A percentile compares a stretch with the other conserved stretches of the same genome.
phyloP scores from a whole-genome alignment of 2,329 filamentous ascomycete genomes.

The Ophiostoma pallidulum region DNA sequence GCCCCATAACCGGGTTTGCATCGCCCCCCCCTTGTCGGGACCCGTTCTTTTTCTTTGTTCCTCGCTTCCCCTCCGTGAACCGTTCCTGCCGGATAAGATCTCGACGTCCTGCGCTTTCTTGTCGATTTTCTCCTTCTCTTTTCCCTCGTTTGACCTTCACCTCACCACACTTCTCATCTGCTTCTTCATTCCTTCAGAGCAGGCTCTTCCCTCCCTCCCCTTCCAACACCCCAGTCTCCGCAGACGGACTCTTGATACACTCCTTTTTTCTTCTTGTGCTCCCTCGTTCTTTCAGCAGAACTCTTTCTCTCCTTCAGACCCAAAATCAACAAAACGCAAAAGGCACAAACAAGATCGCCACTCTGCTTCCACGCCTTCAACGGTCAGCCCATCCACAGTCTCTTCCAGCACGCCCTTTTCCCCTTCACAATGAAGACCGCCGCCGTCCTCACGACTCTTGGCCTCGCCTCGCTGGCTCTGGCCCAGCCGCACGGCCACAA shows the following conservation, averaged over 20 bases:
- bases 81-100: conserved; percentile 2
- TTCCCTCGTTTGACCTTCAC: not conserved
- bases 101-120: not conserved
- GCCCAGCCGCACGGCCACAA: conserved; percentile 43
- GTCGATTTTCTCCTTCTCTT: not conserved
- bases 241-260: not conserved
- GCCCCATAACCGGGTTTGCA: conserved; percentile 1
- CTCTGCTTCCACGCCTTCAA: too few relatives aligned
- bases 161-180: conserved; percentile 3
- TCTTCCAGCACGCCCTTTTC: not conserved
- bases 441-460: conserved; percentile 25
- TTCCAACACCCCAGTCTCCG: not conserved
- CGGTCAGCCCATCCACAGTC: too few relatives aligned
- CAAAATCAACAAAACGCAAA: too few relatives aligned
- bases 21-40: conserved; percentile 3
- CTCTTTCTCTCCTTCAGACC: not conserved
- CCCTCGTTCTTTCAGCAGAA: not conserved
- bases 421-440: conserved; percentile 33
- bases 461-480: conserved; percentile 35
- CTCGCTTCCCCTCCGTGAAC: not conserved
- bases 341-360: too few relatives aligned
- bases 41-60: conserved; percentile 1
- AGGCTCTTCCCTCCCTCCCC: conserved; percentile 13
- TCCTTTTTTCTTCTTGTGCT: not conserved
- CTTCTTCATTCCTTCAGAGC: conserved; percentile 21